phyloP scores from a whole-genome alignment of 768 basidiomycete species.

The Boletus bicolor region DNA sequence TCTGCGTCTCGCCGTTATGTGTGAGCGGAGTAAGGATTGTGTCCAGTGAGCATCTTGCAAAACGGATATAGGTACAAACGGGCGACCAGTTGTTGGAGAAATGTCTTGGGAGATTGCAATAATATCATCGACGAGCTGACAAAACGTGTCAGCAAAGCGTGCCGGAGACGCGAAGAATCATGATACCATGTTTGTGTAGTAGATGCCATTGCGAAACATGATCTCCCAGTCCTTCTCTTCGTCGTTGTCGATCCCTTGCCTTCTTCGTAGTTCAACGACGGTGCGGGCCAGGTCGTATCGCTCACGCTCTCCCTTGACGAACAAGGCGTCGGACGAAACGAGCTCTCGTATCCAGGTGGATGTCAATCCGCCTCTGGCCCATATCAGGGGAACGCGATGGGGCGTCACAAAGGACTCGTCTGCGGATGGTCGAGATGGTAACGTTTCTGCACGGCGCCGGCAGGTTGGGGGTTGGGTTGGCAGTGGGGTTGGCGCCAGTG shows the following conservation, averaged over 20 bases:
- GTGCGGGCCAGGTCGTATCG: constrained; percentile 75
- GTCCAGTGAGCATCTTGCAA: constrained; percentile 81
- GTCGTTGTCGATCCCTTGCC: constrained; percentile 46
- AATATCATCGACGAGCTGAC: constrained; percentile 78
- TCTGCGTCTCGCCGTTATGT: constrained; percentile 43
- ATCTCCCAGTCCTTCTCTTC: constrained; percentile 71
- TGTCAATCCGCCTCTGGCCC: constrained; percentile 72
- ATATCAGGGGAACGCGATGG: constrained; percentile 51
- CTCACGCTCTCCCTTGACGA: constrained; percentile 73
- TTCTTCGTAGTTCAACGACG: constrained; percentile 71
- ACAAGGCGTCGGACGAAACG: constrained; percentile 75
- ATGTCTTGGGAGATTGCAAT: constrained; percentile 69
- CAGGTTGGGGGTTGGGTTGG: constrained; percentile 13
- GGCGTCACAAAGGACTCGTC: constrained; percentile 13
- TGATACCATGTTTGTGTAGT: constrained; percentile 83
- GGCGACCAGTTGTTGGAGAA: constrained; percentile 64
- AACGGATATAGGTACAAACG: constrained; percentile 64
- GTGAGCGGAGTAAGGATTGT: constrained; percentile 62
- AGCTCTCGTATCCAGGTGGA: constrained; percentile 72
- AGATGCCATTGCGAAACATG: constrained; percentile 75
- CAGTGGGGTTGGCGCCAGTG: constrained; percentile 17
- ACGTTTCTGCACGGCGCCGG: constrained; percentile 31
- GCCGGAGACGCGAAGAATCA: not conserved
- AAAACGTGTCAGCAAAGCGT: not conserved
- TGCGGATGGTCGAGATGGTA: constrained; percentile 22